Conservation (phyloP, 2,329 filamentous ascomycete genomes). For the Fusarium tanahbumbuense region DNA sequence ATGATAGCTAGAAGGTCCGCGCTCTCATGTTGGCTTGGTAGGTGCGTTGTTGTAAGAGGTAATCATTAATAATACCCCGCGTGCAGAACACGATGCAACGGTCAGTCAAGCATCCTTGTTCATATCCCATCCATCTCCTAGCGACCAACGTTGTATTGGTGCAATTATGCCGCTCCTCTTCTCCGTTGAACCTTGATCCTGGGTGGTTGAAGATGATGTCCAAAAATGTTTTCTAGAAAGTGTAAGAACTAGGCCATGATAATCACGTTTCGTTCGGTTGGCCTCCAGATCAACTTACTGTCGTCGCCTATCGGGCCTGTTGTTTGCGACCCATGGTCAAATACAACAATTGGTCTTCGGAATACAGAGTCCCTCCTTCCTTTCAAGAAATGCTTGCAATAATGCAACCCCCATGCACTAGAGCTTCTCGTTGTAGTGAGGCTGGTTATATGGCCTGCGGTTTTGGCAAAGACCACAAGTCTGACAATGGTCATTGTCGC, state of each 20-base stretch:
- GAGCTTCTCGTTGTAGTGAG: background rate
- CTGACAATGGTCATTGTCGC: background rate
- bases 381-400: no score
- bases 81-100: constrained; percentile 23
- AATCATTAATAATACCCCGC: constrained; percentile 23
- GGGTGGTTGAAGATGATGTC: background rate
- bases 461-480: background rate
- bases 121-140: constrained; percentile 3
- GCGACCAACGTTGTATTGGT: constrained; percentile 24
- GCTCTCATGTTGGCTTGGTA: constrained; percentile 7
- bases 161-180: constrained; percentile 8
- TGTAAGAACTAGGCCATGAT: background rate
- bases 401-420: no score
- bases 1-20: constrained; percentile 27
- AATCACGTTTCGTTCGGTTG: background rate
- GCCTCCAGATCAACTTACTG: constrained; percentile 18
- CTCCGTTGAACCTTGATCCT: constrained; percentile 8
- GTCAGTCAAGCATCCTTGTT: constrained; percentile 19
- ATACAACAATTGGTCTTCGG: background rate
- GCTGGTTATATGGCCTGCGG: background rate
- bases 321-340: background rate
- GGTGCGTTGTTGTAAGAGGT: background rate
- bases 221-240: background rate
- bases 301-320: constrained; percentile 31
- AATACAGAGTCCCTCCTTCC: no score